Evolutionary conservation across 192 early-diverging fungal species (phyloP), one percentile per base, ranked within the genome.

Genomic region (Backusella australiensis): DNA sequence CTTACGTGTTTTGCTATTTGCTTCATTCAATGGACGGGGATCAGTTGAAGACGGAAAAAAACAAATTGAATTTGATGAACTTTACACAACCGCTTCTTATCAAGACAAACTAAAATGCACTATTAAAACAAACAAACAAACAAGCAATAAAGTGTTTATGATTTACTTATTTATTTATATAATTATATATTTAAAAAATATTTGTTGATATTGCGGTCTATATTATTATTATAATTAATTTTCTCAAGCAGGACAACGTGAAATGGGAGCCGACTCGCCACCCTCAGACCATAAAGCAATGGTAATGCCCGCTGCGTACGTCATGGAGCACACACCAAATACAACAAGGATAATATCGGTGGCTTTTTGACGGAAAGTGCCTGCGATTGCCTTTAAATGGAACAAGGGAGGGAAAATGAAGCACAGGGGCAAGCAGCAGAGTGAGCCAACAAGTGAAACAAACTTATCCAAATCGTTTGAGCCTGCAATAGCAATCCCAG

Each of bases 401-500:
- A 97, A 93, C 77, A 96, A 81, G 53, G 92, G 85, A 12, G 96
- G 96, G 85, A 95, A 97, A 67, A 96, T 90, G 69, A 96, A 96
- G 73, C 89, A 90, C 68, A 93, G 80, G 32, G 91, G 91, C 44
- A 88, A 85, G 67, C 88, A 93, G 0, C 93, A 90, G 56, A 94
- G 87, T 71, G 90, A 91, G 2, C 96, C 95, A 39, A 97, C 90
- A 32, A 97, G 87, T 17, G 92, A 90, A 34, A 97, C 95, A 82
- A 95, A 93, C 78, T 94, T 93, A 80, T 97, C 95, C n/a, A 97
- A 85, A 77, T 94, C 89, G 67, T 89, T 87, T 14, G 88, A 86
- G 11, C 94, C 94, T 17, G 85, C 85, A 72, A 91, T 91, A 29
- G 94, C 91, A 39, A 95, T 82, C 15, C 84, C 67, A 8, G 90